Evolutionary conservation across 345 rosid genomes (phyloP).

Genomic region (Eutrema yunnanense): DNA sequence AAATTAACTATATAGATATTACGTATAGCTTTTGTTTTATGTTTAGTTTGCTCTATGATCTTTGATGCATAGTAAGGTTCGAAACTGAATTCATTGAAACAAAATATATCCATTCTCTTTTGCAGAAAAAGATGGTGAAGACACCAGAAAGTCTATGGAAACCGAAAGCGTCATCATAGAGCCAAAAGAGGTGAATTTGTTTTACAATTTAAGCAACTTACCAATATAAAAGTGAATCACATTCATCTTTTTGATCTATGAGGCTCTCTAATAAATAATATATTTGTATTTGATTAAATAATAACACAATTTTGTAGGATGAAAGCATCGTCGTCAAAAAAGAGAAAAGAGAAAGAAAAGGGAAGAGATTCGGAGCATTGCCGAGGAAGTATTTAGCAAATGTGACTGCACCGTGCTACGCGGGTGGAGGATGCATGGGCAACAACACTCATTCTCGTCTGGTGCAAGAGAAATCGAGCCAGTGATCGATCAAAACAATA

Average conservation of each 20-base stretch:
- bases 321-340: slow-evolving; percentile 1
- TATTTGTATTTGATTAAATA: not conserved
- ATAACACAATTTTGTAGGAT: not conserved
- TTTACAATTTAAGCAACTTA: not conserved
- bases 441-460: slow-evolving; percentile 13
- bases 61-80: not conserved
- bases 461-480: slow-evolving; percentile 5
- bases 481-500: not conserved
- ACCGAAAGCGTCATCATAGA: slow-evolving; percentile 18
- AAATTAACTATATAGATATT: not conserved
- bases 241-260: not conserved
- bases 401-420: slow-evolving; percentile 25
- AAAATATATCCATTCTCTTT: not conserved
- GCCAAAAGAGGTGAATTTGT: slow-evolving; percentile 19
- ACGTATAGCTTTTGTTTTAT: not conserved
- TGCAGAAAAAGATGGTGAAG: slow-evolving; percentile 22
- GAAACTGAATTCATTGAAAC: not conserved
- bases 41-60: not conserved
- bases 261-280: not conserved
- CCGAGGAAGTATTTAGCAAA: slow-evolving; percentile 25
- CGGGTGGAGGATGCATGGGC: slow-evolving; percentile 32
- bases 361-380: slow-evolving; percentile 22
- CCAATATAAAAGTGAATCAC: not conserved
- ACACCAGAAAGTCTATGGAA: slow-evolving; percentile 16
- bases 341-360: slow-evolving; percentile 20